A percentile compares a stretch with the other conserved stretches of the same genome.
Evolutionary conservation across 2,329 filamentous ascomycete genomes (phyloP).

Genomic region (Aspergillus transmontanensis): DNA sequence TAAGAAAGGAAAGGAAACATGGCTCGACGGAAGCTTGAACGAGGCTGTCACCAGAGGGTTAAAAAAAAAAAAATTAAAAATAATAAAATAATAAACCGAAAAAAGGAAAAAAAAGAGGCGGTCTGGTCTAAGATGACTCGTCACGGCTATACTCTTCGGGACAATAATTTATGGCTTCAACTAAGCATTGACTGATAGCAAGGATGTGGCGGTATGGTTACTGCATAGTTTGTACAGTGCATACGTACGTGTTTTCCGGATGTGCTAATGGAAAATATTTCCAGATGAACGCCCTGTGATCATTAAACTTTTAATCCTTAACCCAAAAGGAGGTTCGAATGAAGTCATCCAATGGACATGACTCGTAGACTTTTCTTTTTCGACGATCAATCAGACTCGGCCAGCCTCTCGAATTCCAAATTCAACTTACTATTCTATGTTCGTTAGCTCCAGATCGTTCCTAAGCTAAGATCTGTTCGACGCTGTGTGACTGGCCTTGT

Average conservation of each 20-base stretch:
- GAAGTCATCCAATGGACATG: not conserved
- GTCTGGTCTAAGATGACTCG: not conserved
- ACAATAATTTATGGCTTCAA: not conserved
- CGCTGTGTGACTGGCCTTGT: not conserved
- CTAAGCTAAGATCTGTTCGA: not conserved
- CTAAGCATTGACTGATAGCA: not conserved
- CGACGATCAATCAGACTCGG: not conserved
- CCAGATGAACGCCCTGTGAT: not conserved
- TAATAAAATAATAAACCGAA: not conserved
- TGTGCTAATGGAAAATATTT: not conserved
- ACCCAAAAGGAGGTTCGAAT: not conserved
- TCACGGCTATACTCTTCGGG: not conserved
- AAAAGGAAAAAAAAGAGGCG: not conserved
- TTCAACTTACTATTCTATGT: not conserved
- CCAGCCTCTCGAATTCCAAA: not conserved
- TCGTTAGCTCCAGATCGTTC: not conserved
- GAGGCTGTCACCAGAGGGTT: not conserved
- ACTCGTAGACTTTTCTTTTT: not conserved
- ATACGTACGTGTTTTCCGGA: not conserved
- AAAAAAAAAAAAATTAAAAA: not conserved
- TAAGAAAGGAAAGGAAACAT: slow-evolving; percentile 27
- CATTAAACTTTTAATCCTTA: not conserved
- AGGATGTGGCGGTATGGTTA: not conserved
- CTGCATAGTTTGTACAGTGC: not conserved
- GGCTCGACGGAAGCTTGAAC: not conserved